Evolutionary conservation across 257 asterid genomes (phyloP).

Genomic region (Fraxinus excelsior): DNA sequence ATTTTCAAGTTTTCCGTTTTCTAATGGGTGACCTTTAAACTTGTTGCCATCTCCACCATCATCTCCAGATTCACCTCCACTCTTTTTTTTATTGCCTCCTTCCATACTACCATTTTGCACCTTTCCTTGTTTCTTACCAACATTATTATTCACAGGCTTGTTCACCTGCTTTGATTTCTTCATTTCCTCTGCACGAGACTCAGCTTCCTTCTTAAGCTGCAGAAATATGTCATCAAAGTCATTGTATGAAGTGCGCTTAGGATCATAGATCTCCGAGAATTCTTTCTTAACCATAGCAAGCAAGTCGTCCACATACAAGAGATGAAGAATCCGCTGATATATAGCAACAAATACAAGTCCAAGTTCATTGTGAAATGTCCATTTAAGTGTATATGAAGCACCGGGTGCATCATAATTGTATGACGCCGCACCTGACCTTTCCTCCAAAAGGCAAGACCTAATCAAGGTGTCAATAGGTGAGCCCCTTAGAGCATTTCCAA

Average conservation of each 20-base stretch:
- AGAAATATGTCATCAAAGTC: constrained; percentile 78
- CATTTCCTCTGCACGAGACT: constrained; percentile 91
- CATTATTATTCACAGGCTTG: constrained; percentile 52
- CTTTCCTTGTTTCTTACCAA: constrained; percentile 72
- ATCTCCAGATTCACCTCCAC: constrained; percentile 66
- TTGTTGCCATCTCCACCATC: constrained; percentile 59
- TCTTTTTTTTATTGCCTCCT: constrained; percentile 82
- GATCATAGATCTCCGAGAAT: constrained; percentile 77
- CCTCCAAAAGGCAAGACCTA: constrained; percentile 62
- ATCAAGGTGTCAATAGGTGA: constrained; percentile 54
- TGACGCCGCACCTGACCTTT: constrained; percentile 53
- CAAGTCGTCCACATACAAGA: constrained; percentile 88
- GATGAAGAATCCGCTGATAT: constrained; percentile 91
- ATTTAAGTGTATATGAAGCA: constrained; percentile 56
- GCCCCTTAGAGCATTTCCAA: constrained; percentile 56
- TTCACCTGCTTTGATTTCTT: constrained; percentile 71
- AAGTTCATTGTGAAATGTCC: constrained; percentile 96
- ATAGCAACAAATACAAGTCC: constrained; percentile 95
- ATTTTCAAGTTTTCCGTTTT: constrained; percentile 52
- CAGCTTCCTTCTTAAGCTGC: constrained; percentile 95
- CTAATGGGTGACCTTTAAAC: constrained; percentile 25
- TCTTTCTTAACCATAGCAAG: constrained; percentile 80
- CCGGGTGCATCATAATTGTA: constrained; percentile 53
- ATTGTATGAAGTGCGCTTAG: constrained; percentile 62
- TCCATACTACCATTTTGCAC: constrained; percentile 55